Base-by-base conservation (phyloP, 192 early-diverging fungal genomes). In the Spizellomyces sp. region DNA sequence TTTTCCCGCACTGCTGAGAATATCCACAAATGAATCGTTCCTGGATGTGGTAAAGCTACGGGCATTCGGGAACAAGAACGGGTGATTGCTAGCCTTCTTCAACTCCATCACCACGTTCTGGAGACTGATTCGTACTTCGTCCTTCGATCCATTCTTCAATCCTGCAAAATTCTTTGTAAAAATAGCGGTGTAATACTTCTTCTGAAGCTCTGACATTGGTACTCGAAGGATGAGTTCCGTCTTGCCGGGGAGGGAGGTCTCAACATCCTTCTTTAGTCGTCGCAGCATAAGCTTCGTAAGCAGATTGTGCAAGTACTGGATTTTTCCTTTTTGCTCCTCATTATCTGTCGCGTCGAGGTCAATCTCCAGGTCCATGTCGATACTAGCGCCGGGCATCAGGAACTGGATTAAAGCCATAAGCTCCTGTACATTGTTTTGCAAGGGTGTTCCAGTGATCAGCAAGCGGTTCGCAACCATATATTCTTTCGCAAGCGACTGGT, bases 381-480 rank as follows among this genome's bases (percentile, higher is more conserved):
- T 84, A 62, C 70, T 19, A 60, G 78, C 77, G 58, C 86, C 92
- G 0, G 98, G 96, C 86, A 91, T 97, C 71, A 99, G 79, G 81
- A 99, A 99, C 55, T 94, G 88, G 46, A 95, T 88, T 9, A 99
- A 78, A 0, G 95, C 88, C 9, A 94, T 83, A 17, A 99, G 82
- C 75, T 99, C 98, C 81, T 95, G 93, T 45, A 98, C 90, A 19
- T 89, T 93, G 82, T 99, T 99, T 74, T 98, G 96, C 61, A 99
- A 85, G n/a, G 98, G 98, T 21, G 98, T 99, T 19, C 98, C 98
- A 0, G 98, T 99, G 59, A 99, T 94, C 43, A 99, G 82, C 9
- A 99, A 82, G 3, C 98, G 90, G 71, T 97, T 98, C 14, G 85
- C 84, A 5, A 93, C 95, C 70, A 89, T 79, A 79, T 97, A 99